These are phyloP conservation scores for Neopestalotiopsis sp. DNA, from an alignment of 2,329 filamentous ascomycete genomes.

Conservation along the genomic window DNA sequence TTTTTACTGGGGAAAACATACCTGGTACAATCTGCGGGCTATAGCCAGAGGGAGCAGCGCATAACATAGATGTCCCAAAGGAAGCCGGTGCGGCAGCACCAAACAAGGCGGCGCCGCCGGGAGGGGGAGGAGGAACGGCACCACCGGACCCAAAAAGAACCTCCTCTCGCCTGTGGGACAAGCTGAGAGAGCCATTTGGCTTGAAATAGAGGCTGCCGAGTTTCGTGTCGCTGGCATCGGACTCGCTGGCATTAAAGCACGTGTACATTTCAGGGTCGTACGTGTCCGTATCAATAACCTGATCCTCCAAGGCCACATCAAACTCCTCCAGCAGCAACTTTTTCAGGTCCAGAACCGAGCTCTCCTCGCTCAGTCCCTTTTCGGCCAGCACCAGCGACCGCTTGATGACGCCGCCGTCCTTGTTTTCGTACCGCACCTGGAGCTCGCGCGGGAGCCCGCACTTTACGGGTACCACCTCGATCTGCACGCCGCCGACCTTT, in stretches of 20 bases:
- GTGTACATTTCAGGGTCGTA: not conserved
- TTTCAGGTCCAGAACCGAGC: slow-evolving; percentile 3
- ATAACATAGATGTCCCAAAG: not conserved
- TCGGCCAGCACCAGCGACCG: slow-evolving; percentile 8
- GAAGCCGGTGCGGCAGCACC: not conserved
- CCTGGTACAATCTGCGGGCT: not conserved
- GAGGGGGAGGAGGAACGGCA: not conserved
- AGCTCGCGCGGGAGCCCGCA: not conserved
- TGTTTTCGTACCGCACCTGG: slow-evolving; percentile 15
- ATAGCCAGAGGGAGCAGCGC: too few relatives aligned
- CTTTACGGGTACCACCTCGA: slow-evolving; percentile 46
- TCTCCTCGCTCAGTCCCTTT: not conserved
- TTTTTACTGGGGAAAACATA: not conserved
- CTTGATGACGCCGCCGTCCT: not conserved
- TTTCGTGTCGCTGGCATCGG: not conserved
- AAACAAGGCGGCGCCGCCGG: not conserved
- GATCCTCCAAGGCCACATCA: slow-evolving; percentile 6
- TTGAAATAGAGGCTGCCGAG: slow-evolving; percentile 15
- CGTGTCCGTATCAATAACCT: not conserved
- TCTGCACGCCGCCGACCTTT: slow-evolving; percentile 45
- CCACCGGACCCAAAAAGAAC: not conserved
- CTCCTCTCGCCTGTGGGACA: not conserved
- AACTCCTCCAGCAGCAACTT: slow-evolving; percentile 9
- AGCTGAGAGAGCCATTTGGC: not conserved
- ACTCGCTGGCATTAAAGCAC: not conserved